phyloP scores from a whole-genome alignment of 768 basidiomycete genomes.

The Daedalea quercina region DNA sequence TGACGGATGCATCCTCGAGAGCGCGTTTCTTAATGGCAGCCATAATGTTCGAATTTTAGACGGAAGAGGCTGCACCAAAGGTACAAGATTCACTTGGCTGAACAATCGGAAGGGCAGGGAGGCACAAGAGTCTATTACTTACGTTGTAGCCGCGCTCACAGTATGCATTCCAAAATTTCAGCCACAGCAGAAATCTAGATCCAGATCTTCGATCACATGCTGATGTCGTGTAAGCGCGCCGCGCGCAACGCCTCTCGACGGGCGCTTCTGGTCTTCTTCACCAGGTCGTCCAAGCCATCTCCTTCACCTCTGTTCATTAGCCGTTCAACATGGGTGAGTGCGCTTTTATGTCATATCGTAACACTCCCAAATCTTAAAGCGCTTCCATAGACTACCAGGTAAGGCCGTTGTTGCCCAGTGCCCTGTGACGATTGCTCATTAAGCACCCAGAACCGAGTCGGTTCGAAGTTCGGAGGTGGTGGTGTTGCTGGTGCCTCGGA shows the following conservation, averaged over 20 bases:
- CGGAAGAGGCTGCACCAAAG: too few relatives aligned
- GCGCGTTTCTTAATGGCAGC: slow-evolving; percentile 54
- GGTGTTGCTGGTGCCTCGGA: slow-evolving; percentile 95
- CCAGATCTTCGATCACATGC: neutral
- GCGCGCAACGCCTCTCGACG: too few relatives aligned
- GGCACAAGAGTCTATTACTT: too few relatives aligned
- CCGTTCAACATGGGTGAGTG: slow-evolving; percentile 7
- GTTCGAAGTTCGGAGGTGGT: slow-evolving; percentile 93
- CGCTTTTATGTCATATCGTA: too few relatives aligned
- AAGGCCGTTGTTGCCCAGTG: slow-evolving; percentile 8
- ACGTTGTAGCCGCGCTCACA: too few relatives aligned
- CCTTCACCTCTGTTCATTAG: neutral
- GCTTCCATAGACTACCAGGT: slow-evolving; percentile 62
- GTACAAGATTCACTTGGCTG: neutral
- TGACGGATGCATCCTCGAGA: slow-evolving; percentile 44
- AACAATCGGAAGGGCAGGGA: too few relatives aligned
- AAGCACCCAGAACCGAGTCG: slow-evolving; percentile 77
- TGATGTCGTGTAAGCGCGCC: too few relatives aligned
- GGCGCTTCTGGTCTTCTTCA: neutral
- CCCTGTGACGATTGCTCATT: neutral
- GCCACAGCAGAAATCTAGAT: neutral
- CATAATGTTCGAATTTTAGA: too few relatives aligned
- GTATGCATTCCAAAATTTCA: slow-evolving; percentile 2
- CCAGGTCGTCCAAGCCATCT: neutral
- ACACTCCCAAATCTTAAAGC: too few relatives aligned